Evolutionary conservation across 2,329 filamentous ascomycete species (phyloP), one percentile per base, ranked within the genome.

Genomic region (Xylariaceae sp.): DNA sequence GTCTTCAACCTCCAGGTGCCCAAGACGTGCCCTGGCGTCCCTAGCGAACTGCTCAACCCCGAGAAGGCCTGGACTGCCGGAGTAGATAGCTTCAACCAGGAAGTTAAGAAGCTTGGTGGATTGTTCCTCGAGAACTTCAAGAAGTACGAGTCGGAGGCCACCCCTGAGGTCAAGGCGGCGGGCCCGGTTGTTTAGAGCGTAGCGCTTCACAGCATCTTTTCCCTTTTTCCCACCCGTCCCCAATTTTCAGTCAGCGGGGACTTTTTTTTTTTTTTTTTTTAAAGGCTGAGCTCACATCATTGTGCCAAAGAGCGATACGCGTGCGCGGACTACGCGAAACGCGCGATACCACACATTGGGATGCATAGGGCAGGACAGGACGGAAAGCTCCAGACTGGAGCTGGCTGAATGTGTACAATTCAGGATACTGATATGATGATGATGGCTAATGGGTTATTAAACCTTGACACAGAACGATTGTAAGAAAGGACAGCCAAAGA

Each of bases 1-100:
- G 88, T 92, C 63, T 99, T 99, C 88, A 96, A 97, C 83, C 89
- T 99, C 56, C 85, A 89, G 72, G 91, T 99, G n/a, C 95, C 95
- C 75, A 97, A 89, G 81, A 80, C 86, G 48, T 98, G 93, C 84
- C 86, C 89, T 63, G 88, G 88, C 72, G 95, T 99, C 7, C 95
- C 95, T 49, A 82, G 85, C 58, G 93, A 98, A 80, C 84, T 99
- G 40, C 87, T 99, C 72, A 98, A 99, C 86, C 95, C 95, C 64
- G 87, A 89, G 78, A 93, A 89, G 75, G 90, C 89, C 68, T 99
- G 95, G 95, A 96, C 89, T 41, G 88, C 88, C 40, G 89, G 91
- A 45, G 80, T 83, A 49, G 87, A 91, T 16, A 89, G 88, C 79
- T 98, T 98, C 85, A 84, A 87, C 71, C 81, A 81, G 50, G 93